phyloP scores from a whole-genome alignment of 2,329 filamentous ascomycete genomes.

The Monascus ruber region DNA sequence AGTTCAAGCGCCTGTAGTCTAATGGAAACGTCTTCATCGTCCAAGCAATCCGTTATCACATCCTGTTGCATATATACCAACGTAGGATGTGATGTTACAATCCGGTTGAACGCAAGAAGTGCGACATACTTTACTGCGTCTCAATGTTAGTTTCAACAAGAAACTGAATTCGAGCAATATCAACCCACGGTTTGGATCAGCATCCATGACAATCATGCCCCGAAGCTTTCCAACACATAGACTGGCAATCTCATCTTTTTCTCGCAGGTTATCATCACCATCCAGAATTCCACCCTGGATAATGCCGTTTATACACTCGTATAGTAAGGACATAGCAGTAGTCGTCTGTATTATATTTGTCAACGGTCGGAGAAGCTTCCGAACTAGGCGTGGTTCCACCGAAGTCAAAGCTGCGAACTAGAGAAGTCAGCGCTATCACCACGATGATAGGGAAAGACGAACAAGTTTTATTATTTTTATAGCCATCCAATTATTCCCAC shows the following conservation, averaged over 20 bases:
- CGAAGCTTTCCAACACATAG: constrained; percentile 87
- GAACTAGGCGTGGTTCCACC: constrained; percentile 78
- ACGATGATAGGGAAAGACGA: constrained; percentile 19
- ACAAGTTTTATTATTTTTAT: constrained; percentile 98
- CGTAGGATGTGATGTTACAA: constrained; percentile 76
- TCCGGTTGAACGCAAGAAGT: constrained; percentile 86
- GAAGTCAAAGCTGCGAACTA: constrained; percentile 92
- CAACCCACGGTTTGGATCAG: constrained; percentile 76
- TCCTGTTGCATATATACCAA: constrained; percentile 89
- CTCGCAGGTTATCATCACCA: constrained; percentile 64
- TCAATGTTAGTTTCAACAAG: constrained; percentile 4
- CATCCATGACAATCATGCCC: constrained; percentile 87
- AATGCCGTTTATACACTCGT: constrained; percentile 97
- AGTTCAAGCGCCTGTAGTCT: constrained; percentile 84
- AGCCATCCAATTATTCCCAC: constrained; percentile 98
- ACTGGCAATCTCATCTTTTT: constrained; percentile 81
- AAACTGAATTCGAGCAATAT: not conserved
- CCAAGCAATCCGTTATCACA: constrained; percentile 91
- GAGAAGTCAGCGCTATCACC: constrained; percentile 12
- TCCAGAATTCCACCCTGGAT: constrained; percentile 92
- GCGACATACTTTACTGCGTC: constrained; percentile 86
- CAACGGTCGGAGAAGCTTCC: constrained; percentile 80
- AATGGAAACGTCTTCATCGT: constrained; percentile 92
- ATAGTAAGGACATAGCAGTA: constrained; percentile 92
- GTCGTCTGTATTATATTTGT: constrained; percentile 91